These are phyloP conservation scores for Jatropha curcas DNA, from an alignment of 345 rosid species.

Conservation along the genomic window DNA sequence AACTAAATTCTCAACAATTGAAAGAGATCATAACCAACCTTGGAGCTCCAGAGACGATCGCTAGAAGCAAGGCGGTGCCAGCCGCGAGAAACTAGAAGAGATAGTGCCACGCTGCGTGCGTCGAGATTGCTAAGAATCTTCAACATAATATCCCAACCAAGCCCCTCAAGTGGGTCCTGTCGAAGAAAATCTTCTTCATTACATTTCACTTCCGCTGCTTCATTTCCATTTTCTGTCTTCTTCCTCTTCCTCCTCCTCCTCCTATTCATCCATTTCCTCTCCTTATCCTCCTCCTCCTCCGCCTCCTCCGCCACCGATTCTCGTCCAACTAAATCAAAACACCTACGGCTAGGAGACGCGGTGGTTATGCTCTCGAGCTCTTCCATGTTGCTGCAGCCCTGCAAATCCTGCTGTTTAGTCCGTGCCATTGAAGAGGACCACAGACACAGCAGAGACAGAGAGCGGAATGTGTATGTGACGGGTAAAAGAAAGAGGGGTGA, in stretches of 20 bases:
- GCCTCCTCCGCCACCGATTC: conserved; percentile 2
- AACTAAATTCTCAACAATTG: neutral
- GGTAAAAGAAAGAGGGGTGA: neutral
- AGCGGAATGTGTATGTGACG: too few species aligned
- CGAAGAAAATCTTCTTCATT: neutral
- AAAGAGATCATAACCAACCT: conserved; percentile 28
- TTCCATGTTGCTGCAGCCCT: neutral
- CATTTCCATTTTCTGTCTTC: neutral
- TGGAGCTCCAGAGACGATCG: conserved; percentile 52
- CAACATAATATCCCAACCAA: conserved; percentile 56
- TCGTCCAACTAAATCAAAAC: neutral
- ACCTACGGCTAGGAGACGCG: neutral
- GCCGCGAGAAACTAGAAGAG: conserved; percentile 50
- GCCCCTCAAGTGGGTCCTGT: conserved; percentile 51
- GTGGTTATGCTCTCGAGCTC: neutral
- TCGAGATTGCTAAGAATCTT: conserved; percentile 51
- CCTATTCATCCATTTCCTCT: too few species aligned
- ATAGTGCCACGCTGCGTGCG: conserved; percentile 68
- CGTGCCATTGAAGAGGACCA: conserved; percentile 2
- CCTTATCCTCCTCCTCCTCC: neutral
- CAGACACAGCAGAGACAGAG: neutral
- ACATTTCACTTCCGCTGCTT: neutral
- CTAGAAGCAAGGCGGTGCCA: conserved; percentile 58
- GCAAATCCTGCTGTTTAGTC: neutral
- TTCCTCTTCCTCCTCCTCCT: conserved; percentile 20